Percentiles rank a stretch among this genome's conserved stretches.
Conservation (phyloP, 768 basidiomycete species). For the Lentinula boryana region DNA sequence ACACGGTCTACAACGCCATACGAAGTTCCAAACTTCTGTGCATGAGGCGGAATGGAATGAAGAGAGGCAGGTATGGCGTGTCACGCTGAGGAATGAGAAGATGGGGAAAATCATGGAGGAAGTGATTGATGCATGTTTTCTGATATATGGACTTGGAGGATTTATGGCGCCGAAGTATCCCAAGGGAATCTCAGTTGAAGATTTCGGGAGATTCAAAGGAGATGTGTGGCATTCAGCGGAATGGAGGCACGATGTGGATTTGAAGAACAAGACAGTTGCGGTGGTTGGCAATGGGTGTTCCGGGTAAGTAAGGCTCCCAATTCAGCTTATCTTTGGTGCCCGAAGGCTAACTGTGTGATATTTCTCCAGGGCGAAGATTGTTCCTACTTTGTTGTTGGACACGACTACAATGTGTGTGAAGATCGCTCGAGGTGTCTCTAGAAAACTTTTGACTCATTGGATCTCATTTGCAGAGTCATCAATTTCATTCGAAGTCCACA, state of each 20-base stretch:
- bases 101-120: constrained; percentile 10
- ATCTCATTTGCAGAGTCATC: neutral
- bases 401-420: neutral
- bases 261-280: constrained; percentile 26
- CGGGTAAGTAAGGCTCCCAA: neutral
- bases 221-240: constrained; percentile 25
- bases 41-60: constrained; percentile 23
- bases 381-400: neutral
- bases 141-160: constrained; percentile 25
- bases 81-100: constrained; percentile 10
- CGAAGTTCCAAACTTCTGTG: constrained; percentile 24
- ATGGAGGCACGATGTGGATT: constrained; percentile 24
- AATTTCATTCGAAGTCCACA: constrained; percentile 25
- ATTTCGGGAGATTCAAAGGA: constrained; percentile 25
- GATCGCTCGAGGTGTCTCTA: too few relatives aligned
- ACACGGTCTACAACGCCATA: constrained; percentile 17
- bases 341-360: too few relatives aligned
- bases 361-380: neutral
- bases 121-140: constrained; percentile 15
- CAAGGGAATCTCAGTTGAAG: constrained; percentile 10
- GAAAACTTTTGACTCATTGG: neutral
- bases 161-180: constrained; percentile 23
- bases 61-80: constrained; percentile 19
- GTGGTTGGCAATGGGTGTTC: constrained; percentile 20
- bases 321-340: neutral